These are phyloP conservation scores for Rhamnella rubrinervis DNA, from an alignment of 331 rosid genomes.

Conservation along the genomic window DNA sequence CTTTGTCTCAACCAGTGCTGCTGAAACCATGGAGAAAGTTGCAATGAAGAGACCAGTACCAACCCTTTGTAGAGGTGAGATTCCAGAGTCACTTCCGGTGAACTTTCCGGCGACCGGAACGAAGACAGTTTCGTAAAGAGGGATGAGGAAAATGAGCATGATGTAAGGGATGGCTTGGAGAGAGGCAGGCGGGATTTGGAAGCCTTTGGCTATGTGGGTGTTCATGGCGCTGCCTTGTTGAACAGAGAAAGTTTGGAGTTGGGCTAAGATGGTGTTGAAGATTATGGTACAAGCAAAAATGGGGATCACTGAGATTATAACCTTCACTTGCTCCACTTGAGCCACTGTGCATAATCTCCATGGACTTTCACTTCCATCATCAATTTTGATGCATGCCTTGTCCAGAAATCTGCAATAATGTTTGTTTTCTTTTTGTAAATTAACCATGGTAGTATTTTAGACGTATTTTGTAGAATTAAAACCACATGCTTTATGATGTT, in stretches of 20 bases:
- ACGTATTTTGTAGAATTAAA: too few relatives aligned
- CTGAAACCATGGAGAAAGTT: conserved; percentile 59
- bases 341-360: conserved; percentile 75
- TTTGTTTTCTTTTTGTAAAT: too few relatives aligned
- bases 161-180: conserved; percentile 65
- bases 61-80: conserved; percentile 53
- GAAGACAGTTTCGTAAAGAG: conserved; percentile 51
- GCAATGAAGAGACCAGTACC: conserved; percentile 59
- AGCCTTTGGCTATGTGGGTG: conserved; percentile 25
- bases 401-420: conserved; percentile 61
- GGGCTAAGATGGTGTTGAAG: conserved; percentile 84
- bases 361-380: conserved; percentile 55
- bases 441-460: too few relatives aligned
- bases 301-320: conserved; percentile 67
- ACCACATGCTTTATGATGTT: too few relatives aligned
- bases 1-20: conserved; percentile 53
- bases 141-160: conserved; percentile 48
- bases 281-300: conserved; percentile 81
- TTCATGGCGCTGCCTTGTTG: conserved; percentile 75
- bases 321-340: conserved; percentile 84
- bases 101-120: conserved; percentile 45
- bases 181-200: conserved; percentile 65
- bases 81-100: conserved; percentile 53
- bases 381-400: conserved; percentile 69
- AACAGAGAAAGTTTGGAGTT: conserved; percentile 86